Evolutionary conservation across 2,329 filamentous ascomycete genomes (phyloP).

Genomic region (Verticillium klebahnii): DNA sequence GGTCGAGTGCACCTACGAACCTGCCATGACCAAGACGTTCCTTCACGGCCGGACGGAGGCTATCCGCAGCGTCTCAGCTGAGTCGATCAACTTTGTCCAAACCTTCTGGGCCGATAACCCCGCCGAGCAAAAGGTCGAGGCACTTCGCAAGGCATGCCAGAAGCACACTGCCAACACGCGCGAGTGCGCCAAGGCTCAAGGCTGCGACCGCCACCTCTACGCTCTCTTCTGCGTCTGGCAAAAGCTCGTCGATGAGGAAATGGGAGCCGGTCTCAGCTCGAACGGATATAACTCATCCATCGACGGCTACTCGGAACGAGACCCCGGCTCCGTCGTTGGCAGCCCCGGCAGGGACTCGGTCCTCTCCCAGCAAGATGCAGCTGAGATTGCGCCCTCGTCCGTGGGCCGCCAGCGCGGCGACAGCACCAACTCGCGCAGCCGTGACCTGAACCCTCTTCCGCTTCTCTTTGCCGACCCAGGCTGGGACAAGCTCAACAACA

Average conservation of each 20-base stretch:
- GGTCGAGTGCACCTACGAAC: conserved; percentile 93
- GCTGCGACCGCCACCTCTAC: conserved; percentile 89
- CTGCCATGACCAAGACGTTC: conserved; percentile 95
- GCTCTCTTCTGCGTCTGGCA: conserved; percentile 96
- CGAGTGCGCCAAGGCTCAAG: conserved; percentile 83
- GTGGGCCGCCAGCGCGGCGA: conserved; percentile 37
- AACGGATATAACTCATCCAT: conserved; percentile 61
- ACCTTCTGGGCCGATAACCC: conserved; percentile 94
- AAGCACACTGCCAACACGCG: conserved; percentile 76
- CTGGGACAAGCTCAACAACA: conserved; percentile 94
- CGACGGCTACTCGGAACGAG: conserved; percentile 44
- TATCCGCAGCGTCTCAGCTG: conserved; percentile 77
- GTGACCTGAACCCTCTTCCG: conserved; percentile 52
- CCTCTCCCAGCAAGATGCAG: conserved; percentile 23
- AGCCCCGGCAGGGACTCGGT: conserved; percentile 51
- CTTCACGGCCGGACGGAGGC: conserved; percentile 94
- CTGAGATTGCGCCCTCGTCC: not conserved
- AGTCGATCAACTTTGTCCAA: conserved; percentile 83
- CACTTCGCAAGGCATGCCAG: conserved; percentile 76
- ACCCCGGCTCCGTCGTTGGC: conserved; percentile 38
- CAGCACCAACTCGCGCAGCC: conserved; percentile 47
- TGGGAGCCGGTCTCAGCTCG: conserved; percentile 47
- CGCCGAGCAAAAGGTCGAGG: conserved; percentile 76
- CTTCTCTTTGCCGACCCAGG: conserved; percentile 81
- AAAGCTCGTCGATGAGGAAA: conserved; percentile 72